These are phyloP conservation scores for Telopea speciosissima DNA, from an alignment of 177 flowering plant species.

Conservation along the genomic window DNA sequence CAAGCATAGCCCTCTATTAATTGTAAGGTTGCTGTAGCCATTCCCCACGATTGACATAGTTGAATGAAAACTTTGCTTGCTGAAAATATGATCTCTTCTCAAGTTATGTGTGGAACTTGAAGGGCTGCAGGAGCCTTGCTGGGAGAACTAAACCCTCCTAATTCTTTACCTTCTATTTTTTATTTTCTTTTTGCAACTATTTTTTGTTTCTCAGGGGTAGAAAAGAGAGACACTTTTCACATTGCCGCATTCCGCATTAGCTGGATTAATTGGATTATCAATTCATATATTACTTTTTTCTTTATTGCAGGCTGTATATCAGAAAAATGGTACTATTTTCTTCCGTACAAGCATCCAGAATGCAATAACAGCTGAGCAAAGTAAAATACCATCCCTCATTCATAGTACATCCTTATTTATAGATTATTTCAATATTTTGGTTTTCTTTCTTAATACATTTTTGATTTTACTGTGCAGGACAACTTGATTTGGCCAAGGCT, in stretches of 20 bases:
- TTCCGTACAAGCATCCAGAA: slow-evolving; percentile 38
- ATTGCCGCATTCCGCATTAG: neutral
- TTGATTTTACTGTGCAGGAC: slow-evolving; percentile 20
- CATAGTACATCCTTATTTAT: neutral
- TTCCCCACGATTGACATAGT: too few species aligned
- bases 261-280: neutral
- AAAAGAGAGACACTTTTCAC: neutral
- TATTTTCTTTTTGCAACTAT: too few species aligned
- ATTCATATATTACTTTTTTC: neutral
- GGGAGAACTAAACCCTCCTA: too few species aligned
- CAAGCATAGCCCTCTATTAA: too few species aligned
- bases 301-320: slow-evolving; percentile 38
- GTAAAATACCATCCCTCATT: slow-evolving; percentile 19
- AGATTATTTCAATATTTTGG: neutral
- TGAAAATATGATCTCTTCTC: too few species aligned
- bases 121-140: too few species aligned
- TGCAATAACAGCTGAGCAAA: slow-evolving; percentile 47
- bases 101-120: too few species aligned
- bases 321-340: slow-evolving; percentile 43
- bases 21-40: too few species aligned
- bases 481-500: slow-evolving; percentile 32
- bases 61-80: too few species aligned
- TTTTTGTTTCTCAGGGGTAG: neutral
- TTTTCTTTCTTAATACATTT: neutral
- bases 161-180: too few species aligned